These are phyloP conservation scores for Penicillium tannophilum DNA, from an alignment of 495 filamentous ascomycete species.

Conservation along the genomic window DNA sequence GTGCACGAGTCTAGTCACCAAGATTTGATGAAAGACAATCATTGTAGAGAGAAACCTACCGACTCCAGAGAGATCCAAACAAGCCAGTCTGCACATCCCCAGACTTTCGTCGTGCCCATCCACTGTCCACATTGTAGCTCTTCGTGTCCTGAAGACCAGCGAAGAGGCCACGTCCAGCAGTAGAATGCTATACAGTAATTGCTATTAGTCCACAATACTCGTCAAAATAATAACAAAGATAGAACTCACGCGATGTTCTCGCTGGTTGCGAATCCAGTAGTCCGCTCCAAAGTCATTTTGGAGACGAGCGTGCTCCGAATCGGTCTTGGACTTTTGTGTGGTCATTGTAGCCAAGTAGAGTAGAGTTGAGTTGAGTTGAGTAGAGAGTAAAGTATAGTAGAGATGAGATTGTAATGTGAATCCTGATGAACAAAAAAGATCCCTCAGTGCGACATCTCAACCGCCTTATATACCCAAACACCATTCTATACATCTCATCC, in stretches of 20 bases:
- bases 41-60: slow-evolving; percentile 10
- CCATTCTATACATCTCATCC: background rate
- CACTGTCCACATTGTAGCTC: slow-evolving; percentile 45
- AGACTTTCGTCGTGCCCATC: slow-evolving; percentile 39
- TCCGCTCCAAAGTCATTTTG: slow-evolving; percentile 48
- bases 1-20: no score
- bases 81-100: slow-evolving; percentile 16
- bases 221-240: background rate
- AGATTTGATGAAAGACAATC: no score
- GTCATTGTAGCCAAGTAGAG: slow-evolving; percentile 10
- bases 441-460: background rate
- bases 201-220: background rate
- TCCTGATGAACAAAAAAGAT: background rate
- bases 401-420: background rate
- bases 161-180: slow-evolving; percentile 46
- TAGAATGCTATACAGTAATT: slow-evolving; percentile 31
- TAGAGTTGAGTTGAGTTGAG: background rate
- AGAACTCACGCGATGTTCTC: slow-evolving; percentile 29
- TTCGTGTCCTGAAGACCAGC: slow-evolving; percentile 49
- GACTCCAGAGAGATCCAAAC: slow-evolving; percentile 20
- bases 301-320: slow-evolving; percentile 26
- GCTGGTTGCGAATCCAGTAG: slow-evolving; percentile 36
- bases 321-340: slow-evolving; percentile 2
- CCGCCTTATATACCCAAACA: background rate
- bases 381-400: background rate